Evolutionary conservation across 768 basidiomycete species (phyloP).

Genomic region (Xerocomus spinulosus): DNA sequence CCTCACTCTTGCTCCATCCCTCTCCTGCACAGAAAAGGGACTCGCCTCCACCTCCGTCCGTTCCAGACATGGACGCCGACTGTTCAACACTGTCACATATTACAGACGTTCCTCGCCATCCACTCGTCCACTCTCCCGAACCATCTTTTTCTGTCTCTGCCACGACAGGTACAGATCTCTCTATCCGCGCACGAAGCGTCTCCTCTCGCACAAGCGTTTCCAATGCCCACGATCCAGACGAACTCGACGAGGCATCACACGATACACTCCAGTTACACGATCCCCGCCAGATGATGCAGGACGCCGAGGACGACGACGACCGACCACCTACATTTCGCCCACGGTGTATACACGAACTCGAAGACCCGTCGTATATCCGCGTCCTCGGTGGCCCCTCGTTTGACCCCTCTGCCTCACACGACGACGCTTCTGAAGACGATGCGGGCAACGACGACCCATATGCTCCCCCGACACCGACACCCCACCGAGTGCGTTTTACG

Average conservation of each 20-base stretch:
- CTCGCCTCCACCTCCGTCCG: neutral
- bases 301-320: constrained; percentile 29
- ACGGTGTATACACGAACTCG: constrained; percentile 55
- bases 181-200: constrained; percentile 28
- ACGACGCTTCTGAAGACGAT: neutral
- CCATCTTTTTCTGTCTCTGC: constrained; percentile 31
- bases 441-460: constrained; percentile 12
- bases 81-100: constrained; percentile 22
- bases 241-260: constrained; percentile 11
- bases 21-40: constrained; percentile 7
- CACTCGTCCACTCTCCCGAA: constrained; percentile 30
- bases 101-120: constrained; percentile 28
- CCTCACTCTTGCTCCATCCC: constrained; percentile 24
- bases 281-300: constrained; percentile 25
- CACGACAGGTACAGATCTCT: constrained; percentile 32
- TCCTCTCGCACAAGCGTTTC: constrained; percentile 24
- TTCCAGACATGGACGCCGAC: neutral
- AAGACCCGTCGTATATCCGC: constrained; percentile 30
- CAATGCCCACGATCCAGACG: constrained; percentile 5
- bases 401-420: neutral
- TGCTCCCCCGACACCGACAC: constrained; percentile 20
- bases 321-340: constrained; percentile 27
- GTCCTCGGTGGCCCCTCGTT: neutral
- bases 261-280: constrained; percentile 16
- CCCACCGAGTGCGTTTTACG: constrained; percentile 39